Evolutionary conservation across 306 rosid species (phyloP), one percentile per base, ranked within the genome.

Genomic region (Gastrolobium villosum): DNA sequence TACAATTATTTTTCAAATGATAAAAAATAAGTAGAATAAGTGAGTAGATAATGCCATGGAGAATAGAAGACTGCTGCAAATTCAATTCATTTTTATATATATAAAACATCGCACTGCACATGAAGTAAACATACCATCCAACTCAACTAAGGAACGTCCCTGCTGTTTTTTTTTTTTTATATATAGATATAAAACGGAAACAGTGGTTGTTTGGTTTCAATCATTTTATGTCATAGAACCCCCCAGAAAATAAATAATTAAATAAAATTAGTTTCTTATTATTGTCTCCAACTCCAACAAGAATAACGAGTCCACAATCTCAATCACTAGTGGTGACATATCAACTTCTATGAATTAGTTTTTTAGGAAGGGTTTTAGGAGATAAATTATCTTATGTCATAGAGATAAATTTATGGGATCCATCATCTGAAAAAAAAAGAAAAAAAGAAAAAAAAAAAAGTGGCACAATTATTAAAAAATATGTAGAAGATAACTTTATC

Each of bases 31-130:
- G 37, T 2, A 37, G 5, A 36, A 53, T 20, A 53, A 46, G 37
- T 13, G 57, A 45, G 49, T 0, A 54, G 56, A 52, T 36, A 6
- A 54, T 15, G 28, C n/a, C 3, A 14, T 3, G 10, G 43, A 28
- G 14, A 34, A 37, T 45, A 5, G 46, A 60, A 5, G 6, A 10
- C 46, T 54, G 48, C 0, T 68, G 62, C 31, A 68, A 34, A 26
- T 41, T 45, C 41, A 43, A 41, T 52, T 70, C 14, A n/a, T 48
- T 20, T 20, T 0, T 20, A 20, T 20, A 20, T 20, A 20, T 20
- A 20, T 45, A 64, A 28, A 63, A 66, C 70, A 62, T 56, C 62
- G 82, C 70, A 77, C 81, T 62, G 82, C 70, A 77, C 81, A 56
- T 55, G 64, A 68, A 78, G 63, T 43, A 73, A 62, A 77, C 84